These are phyloP conservation scores for Colletotrichum echinochloae DNA, from an alignment of 2,329 filamentous ascomycete species.

Conservation along the genomic window DNA sequence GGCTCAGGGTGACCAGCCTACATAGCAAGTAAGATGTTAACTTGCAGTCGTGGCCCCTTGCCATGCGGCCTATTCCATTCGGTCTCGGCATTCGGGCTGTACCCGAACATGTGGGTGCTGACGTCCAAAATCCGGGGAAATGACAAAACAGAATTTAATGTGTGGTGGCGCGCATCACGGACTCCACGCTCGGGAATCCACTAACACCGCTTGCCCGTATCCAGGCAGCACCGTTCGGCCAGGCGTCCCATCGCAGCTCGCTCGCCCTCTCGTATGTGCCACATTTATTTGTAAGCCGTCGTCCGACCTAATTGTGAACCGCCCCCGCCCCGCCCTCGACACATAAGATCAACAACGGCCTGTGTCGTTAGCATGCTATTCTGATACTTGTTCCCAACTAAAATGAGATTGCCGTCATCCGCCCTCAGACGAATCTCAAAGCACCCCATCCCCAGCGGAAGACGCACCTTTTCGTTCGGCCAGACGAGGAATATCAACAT, in stretches of 20 bases:
- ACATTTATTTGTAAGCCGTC: constrained; percentile 31
- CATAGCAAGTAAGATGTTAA: too few species aligned
- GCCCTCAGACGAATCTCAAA: constrained; percentile 10
- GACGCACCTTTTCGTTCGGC: neutral
- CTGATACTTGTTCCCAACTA: constrained; percentile 2
- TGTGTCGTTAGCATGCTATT: neutral
- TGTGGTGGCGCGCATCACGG: constrained; percentile 22
- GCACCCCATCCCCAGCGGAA: neutral
- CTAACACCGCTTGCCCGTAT: constrained; percentile 3
- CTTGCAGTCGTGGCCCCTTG: too few species aligned
- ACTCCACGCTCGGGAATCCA: neutral
- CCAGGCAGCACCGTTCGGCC: constrained; percentile 23
- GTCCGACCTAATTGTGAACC: neutral
- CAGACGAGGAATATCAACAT: constrained; percentile 47
- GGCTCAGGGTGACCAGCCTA: too few species aligned
- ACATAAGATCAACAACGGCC: constrained; percentile 7
- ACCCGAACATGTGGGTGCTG: constrained; percentile 7
- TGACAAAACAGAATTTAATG: constrained; percentile 9
- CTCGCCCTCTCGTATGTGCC: constrained; percentile 9
- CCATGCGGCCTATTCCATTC: too few species aligned
- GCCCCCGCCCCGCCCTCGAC: neutral
- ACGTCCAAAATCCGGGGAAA: constrained; percentile 33
- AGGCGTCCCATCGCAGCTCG: constrained; percentile 13
- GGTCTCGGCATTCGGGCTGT: too few species aligned
- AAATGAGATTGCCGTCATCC: constrained; percentile 18